Evolutionary conservation across 805 yeast species (phyloP).

Genomic region (Candida maesae): DNA sequence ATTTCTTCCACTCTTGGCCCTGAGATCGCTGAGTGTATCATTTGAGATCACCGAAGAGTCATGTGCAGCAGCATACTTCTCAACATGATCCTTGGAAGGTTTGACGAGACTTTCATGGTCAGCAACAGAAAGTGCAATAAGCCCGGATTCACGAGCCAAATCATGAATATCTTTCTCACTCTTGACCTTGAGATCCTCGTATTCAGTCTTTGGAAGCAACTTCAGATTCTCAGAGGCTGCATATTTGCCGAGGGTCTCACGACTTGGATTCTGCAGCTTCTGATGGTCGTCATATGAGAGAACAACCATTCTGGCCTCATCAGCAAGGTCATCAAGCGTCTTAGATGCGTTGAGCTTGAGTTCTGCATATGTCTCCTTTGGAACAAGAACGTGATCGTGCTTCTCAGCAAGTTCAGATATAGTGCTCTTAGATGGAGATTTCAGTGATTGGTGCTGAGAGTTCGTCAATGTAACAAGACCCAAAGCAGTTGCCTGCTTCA

Average conservation of each 20-base stretch:
- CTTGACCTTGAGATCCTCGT: conserved; percentile 6
- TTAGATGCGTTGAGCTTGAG: conserved; percentile 16
- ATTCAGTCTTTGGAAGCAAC: too few relatives aligned
- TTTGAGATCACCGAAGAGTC: background rate
- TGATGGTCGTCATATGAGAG: conserved; percentile 15
- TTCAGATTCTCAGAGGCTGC: too few relatives aligned
- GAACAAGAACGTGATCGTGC: conserved; percentile 13
- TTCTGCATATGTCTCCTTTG: conserved; percentile 10
- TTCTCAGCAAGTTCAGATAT: conserved; percentile 10
- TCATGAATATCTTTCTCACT: conserved; percentile 16
- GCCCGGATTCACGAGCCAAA: conserved; percentile 18
- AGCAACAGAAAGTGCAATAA: conserved; percentile 12
- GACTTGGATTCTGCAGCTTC: conserved; percentile 13
- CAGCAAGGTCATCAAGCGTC: conserved; percentile 24
- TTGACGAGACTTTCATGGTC: conserved; percentile 15
- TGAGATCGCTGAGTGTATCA: background rate
- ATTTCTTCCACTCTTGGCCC: conserved; percentile 9
- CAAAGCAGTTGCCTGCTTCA: conserved; percentile 12
- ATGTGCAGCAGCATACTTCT: conserved; percentile 12
- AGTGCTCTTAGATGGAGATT: conserved; percentile 9
- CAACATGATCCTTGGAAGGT: conserved; percentile 11
- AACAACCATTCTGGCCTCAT: conserved; percentile 13
- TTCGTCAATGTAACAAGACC: conserved; percentile 14
- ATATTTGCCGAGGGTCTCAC: too few relatives aligned
- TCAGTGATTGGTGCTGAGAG: conserved; percentile 9